phyloP scores from a whole-genome alignment of 2,329 filamentous ascomycete genomes.

The Aurifilum marmelostoma region DNA sequence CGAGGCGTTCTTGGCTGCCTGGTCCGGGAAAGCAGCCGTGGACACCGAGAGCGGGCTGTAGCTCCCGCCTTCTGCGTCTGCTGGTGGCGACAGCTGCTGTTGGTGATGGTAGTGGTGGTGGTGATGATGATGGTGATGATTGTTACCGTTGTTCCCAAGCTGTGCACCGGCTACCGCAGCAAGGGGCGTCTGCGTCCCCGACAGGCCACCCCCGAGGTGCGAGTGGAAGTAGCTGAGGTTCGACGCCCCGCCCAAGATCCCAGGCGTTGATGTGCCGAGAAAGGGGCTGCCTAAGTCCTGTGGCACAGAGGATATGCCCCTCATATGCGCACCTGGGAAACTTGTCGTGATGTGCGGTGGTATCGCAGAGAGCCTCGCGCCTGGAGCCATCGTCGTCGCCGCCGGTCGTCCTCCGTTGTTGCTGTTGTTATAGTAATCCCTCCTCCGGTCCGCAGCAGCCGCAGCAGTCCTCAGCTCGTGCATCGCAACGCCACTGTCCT shows the following conservation, averaged over 20 bases:
- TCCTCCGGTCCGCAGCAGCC: conserved; percentile 31
- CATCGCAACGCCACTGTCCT: conserved; percentile 37
- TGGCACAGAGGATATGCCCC: conserved; percentile 31
- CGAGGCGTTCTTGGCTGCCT: conserved; percentile 12
- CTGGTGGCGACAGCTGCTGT: conserved; percentile 42
- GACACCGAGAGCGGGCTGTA: conserved; percentile 30
- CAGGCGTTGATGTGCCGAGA: conserved; percentile 62
- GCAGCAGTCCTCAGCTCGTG: conserved; percentile 37
- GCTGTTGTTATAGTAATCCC: background rate
- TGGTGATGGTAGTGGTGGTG: background rate
- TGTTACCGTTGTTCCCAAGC: conserved; percentile 49
- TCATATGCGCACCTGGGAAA: conserved; percentile 14
- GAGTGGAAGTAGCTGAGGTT: conserved; percentile 84
- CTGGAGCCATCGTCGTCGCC: background rate
- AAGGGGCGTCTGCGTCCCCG: conserved; percentile 77
- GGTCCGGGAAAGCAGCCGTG: conserved; percentile 24
- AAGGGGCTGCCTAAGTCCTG: conserved; percentile 59
- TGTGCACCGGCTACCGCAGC: conserved; percentile 78
- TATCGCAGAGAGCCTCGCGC: conserved; percentile 32
- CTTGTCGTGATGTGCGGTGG: conserved; percentile 47
- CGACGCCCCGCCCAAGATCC: conserved; percentile 71
- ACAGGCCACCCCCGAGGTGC: conserved; percentile 71
- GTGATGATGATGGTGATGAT: conserved; percentile 3
- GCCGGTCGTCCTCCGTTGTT: conserved; percentile 26
- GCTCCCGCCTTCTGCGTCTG: conserved; percentile 39